Evolutionary conservation across 345 rosid genomes (phyloP).

Genomic region (Hypericum androsaemum): DNA sequence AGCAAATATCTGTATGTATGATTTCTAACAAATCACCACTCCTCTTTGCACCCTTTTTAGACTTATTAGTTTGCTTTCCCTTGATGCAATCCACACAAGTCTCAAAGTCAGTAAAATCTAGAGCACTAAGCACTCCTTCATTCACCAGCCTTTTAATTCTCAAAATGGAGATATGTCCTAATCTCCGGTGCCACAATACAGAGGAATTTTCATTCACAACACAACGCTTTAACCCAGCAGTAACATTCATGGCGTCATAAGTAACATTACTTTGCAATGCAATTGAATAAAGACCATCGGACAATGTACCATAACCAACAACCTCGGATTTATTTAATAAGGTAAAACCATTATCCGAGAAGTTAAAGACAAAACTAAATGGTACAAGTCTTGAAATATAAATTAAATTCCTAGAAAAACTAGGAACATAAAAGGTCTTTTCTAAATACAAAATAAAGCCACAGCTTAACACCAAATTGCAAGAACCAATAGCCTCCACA

Average conservation of each 20-base stretch:
- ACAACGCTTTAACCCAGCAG: background rate
- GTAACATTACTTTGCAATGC: background rate
- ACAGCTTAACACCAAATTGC: background rate
- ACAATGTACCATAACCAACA: background rate
- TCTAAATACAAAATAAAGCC: slow-evolving; percentile 4
- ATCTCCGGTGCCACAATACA: too few relatives aligned
- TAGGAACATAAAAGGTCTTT: slow-evolving; percentile 2
- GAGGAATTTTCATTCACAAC: background rate
- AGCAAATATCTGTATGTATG: too few relatives aligned
- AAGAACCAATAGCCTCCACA: background rate
- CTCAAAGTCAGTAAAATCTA: too few relatives aligned
- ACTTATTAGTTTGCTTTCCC: background rate
- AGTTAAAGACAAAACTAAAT: background rate
- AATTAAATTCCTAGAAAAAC: slow-evolving; percentile 4
- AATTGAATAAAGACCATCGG: background rate
- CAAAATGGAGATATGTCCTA: background rate
- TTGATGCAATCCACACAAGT: background rate
- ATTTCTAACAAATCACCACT: too few relatives aligned
- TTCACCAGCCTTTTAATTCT: slow-evolving; percentile 2
- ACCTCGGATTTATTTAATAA: background rate
- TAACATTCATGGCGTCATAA: background rate
- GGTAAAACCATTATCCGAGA: background rate
- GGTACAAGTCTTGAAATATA: background rate
- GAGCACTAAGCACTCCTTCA: background rate
- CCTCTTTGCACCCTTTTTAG: too few relatives aligned